These are phyloP conservation scores for Saturnispora serradocipensis DNA, from an alignment of 805 yeast species.

Conservation along the genomic window DNA sequence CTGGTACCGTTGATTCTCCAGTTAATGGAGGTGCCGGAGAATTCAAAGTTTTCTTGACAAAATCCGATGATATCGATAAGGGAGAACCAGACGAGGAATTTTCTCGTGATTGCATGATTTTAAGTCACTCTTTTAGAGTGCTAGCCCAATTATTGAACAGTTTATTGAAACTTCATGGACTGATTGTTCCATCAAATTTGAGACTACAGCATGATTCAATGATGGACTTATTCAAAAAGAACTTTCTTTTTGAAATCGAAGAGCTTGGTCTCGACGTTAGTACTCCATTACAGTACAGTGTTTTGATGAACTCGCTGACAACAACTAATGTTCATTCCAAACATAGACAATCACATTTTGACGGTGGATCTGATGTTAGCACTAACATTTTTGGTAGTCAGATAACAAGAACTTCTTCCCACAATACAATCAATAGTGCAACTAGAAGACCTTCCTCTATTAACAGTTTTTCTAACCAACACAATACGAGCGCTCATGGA, in stretches of 20 bases:
- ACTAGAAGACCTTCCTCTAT: neutral
- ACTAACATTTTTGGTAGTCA: conserved; percentile 2
- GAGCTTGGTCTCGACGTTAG: conserved; percentile 28
- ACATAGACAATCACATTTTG: conserved; percentile 4
- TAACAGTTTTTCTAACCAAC: neutral
- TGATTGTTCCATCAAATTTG: conserved; percentile 47
- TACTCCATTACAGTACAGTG: conserved; percentile 13
- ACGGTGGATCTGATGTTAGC: neutral
- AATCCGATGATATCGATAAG: conserved; percentile 8
- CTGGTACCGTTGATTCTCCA: conserved; percentile 88
- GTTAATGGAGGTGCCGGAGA: conserved; percentile 89
- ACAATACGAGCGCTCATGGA: neutral
- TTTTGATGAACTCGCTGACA: conserved; percentile 14
- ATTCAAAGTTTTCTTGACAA: conserved; percentile 54
- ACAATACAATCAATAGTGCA: neutral
- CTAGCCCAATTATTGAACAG: conserved; percentile 55
- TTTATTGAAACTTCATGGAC: conserved; percentile 61
- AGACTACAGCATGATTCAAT: conserved; percentile 59
- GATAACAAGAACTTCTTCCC: conserved; percentile 5
- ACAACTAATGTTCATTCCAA: conserved; percentile 13
- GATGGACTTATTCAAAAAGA: conserved; percentile 51
- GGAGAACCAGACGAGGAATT: conserved; percentile 18
- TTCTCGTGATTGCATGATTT: conserved; percentile 20
- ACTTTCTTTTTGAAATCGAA: conserved; percentile 58
- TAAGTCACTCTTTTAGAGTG: conserved; percentile 52